Conservation (phyloP, 148 eudicot genomes). For the Fagopyrum esculentum region DNA sequence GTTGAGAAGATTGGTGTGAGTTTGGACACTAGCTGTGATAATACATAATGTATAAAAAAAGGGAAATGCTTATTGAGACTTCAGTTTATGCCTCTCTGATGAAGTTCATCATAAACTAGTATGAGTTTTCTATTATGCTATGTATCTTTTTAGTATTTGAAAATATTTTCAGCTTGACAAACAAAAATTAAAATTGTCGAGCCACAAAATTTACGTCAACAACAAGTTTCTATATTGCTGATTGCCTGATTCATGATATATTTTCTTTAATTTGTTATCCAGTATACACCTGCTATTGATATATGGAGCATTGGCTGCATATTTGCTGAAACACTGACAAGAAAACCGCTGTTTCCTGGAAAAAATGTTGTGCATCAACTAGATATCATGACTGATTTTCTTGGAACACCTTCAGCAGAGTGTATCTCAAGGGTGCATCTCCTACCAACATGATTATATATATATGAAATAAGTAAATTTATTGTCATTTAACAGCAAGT, state of each 20-base stretch:
- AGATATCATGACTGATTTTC: constrained; percentile 21
- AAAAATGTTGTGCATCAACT: constrained; percentile 21
- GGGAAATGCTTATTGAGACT: background rate
- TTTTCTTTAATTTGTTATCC: constrained; percentile 5
- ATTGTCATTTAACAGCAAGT: background rate
- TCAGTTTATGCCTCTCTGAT: background rate
- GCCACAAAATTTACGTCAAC: background rate
- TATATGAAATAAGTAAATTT: background rate
- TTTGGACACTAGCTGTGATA: background rate
- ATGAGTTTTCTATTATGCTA: background rate
- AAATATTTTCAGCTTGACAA: background rate
- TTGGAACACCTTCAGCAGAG: constrained; percentile 20
- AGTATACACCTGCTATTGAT: constrained; percentile 22
- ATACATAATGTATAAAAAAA: background rate
- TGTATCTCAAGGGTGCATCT: constrained; percentile 15
- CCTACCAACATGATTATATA: background rate
- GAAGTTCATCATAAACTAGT: background rate
- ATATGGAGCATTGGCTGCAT: constrained; percentile 24
- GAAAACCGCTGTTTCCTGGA: constrained; percentile 20
- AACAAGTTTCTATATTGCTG: background rate
- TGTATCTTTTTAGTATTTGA: background rate
- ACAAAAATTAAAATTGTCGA: background rate
- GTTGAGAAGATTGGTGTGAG: background rate
- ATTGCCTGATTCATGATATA: background rate
- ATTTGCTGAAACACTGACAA: constrained; percentile 18